Evolutionary conservation across 768 basidiomycete species (phyloP).

Genomic region (Filobasidium wieringae): DNA sequence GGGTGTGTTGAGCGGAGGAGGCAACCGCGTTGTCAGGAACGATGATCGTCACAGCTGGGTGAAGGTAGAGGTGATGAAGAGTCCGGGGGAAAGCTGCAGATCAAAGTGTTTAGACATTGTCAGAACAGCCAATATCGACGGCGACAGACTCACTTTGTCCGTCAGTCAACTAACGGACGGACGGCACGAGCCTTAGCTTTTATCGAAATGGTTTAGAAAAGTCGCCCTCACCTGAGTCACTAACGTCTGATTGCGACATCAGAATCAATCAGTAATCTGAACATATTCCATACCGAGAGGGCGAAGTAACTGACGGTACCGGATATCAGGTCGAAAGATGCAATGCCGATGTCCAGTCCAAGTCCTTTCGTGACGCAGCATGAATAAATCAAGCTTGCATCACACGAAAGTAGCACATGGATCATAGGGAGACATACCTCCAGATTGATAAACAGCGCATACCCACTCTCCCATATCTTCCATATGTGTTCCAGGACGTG

Average conservation of each 20-base stretch:
- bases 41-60: constrained; percentile 57
- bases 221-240: constrained; percentile 72
- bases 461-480: constrained; percentile 14
- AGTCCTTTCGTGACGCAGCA: constrained; percentile 40
- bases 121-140: background rate
- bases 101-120: too few species aligned
- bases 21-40: constrained; percentile 57
- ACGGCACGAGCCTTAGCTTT: background rate
- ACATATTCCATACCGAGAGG: too few species aligned
- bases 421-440: constrained; percentile 7
- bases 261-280: background rate
- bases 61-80: constrained; percentile 20
- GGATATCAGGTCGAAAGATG: constrained; percentile 68
- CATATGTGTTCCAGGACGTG: background rate
- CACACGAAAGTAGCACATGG: background rate
- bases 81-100: constrained; percentile 14
- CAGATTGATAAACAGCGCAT: constrained; percentile 18
- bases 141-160: constrained; percentile 45
- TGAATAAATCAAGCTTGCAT: background rate
- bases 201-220: too few species aligned
- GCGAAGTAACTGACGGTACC: too few species aligned
- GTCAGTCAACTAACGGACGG: constrained; percentile 55
- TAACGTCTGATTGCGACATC: constrained; percentile 28
- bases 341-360: constrained; percentile 74
- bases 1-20: background rate